Conservation (phyloP, 1,284 basidiomycete genomes). For the Pisolithus thermaeus region DNA sequence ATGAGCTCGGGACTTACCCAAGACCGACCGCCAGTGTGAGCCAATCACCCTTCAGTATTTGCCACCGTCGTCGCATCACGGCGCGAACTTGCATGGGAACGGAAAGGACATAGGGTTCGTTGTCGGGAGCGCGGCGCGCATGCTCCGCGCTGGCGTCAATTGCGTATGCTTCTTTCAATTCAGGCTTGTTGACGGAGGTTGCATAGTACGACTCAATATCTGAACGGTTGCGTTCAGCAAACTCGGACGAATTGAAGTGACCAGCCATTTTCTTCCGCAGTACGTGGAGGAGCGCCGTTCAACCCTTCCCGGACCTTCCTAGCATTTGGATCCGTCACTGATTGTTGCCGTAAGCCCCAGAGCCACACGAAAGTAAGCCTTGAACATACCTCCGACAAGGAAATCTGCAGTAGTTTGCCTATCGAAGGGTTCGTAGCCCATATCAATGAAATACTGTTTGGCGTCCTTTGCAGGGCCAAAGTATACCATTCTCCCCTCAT, state of each 20-base stretch:
- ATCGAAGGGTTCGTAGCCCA: conserved; percentile 58
- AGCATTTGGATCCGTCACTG: conserved; percentile 56
- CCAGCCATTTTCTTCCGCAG: conserved; percentile 36
- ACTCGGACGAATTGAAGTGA: conserved; percentile 46
- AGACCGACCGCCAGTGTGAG: conserved; percentile 34
- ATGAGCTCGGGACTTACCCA: conserved; percentile 21
- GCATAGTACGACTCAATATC: conserved; percentile 34
- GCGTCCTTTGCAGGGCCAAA: conserved; percentile 62
- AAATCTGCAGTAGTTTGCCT: conserved; percentile 71
- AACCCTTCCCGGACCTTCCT: conserved; percentile 48
- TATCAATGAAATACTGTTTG: conserved; percentile 57
- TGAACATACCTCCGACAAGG: conserved; percentile 35
- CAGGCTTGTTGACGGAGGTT: conserved; percentile 32
- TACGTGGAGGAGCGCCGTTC: conserved; percentile 43
- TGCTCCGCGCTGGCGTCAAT: conserved; percentile 48
- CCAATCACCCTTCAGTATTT: conserved; percentile 59
- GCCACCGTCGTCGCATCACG: conserved; percentile 59
- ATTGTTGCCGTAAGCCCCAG: conserved; percentile 9
- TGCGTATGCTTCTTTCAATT: conserved; percentile 37
- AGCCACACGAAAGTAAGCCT: background rate
- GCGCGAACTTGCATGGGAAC: conserved; percentile 60
- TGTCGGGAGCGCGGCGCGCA: conserved; percentile 34
- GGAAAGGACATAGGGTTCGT: conserved; percentile 44
- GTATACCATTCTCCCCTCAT: conserved; percentile 69
- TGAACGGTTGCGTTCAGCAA: conserved; percentile 22